Conservation (phyloP, 2,329 filamentous ascomycete species). For the Aspergillus flavus region DNA sequence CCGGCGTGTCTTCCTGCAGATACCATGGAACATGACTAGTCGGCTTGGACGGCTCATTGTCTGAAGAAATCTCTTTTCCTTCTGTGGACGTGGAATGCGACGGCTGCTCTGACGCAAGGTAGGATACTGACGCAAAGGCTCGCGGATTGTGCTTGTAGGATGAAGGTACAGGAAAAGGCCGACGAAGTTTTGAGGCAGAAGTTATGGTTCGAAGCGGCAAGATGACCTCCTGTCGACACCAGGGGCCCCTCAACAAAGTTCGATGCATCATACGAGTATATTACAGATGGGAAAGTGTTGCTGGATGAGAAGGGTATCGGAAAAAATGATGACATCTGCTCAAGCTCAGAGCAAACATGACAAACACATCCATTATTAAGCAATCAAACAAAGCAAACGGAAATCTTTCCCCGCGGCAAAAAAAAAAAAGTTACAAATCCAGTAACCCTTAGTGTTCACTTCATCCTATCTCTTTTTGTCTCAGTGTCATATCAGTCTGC, state of each 20-base stretch:
- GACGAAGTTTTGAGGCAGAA: conserved; percentile 28
- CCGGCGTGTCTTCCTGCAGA: conserved; percentile 63
- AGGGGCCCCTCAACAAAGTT: conserved; percentile 32
- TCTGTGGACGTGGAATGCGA: conserved; percentile 8
- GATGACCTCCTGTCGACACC: conserved; percentile 31
- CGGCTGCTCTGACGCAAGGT: conserved; percentile 28
- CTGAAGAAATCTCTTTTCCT: conserved; percentile 6
- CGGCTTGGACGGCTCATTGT: conserved; percentile 8
- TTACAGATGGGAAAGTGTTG: neutral
- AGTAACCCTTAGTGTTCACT: neutral
- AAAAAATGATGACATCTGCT: neutral
- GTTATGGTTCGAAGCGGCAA: conserved; percentile 33
- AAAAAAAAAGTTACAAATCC: conserved; percentile 32
- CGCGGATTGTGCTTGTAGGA: conserved; percentile 19
- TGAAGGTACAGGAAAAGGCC: conserved; percentile 16
- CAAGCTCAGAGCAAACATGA: conserved; percentile 12
- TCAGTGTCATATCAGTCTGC: neutral
- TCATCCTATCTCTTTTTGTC: neutral
- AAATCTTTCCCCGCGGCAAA: conserved; percentile 24
- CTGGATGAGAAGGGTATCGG: neutral
- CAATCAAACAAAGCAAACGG: conserved; percentile 27
- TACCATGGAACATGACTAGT: conserved; percentile 72
- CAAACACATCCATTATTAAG: conserved; percentile 16
- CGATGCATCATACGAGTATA: conserved; percentile 32
- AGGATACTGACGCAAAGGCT: conserved; percentile 28